Percentiles rank a stretch among this genome's conserved stretches.
Conservation (phyloP, 139 green algal genomes). For the Astrephomene gubernaculifera region DNA sequence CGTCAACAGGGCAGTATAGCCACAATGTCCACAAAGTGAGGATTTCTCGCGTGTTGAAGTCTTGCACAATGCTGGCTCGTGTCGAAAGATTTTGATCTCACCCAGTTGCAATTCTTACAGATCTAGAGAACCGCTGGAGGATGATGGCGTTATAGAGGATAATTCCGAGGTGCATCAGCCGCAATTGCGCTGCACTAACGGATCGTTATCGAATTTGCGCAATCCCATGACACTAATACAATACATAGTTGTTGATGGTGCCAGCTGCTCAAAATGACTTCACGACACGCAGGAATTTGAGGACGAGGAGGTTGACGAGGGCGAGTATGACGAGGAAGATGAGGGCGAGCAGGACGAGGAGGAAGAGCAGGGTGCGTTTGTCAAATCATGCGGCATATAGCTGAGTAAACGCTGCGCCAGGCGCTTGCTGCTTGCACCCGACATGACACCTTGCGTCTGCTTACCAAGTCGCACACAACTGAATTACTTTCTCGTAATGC, state of each 20-base stretch:
- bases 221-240: background rate
- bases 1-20: background rate
- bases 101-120: background rate
- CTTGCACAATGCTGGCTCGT: background rate
- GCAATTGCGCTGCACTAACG: slow-evolving; percentile 5
- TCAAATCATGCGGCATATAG: background rate
- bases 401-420: background rate
- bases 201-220: background rate
- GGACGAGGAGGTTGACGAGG: background rate
- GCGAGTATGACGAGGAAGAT: slow-evolving; percentile 7
- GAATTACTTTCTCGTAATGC: background rate
- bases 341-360: background rate
- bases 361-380: background rate
- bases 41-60: background rate
- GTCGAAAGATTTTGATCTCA: slow-evolving; percentile 10
- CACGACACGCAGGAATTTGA: background rate
- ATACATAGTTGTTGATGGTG: background rate
- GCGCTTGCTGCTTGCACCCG: background rate
- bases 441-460: background rate
- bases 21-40: slow-evolving; percentile 15
- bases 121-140: slow-evolving; percentile 2
- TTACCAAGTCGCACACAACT: too few species aligned
- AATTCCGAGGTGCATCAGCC: slow-evolving; percentile 28
- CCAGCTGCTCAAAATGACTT: background rate
- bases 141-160: background rate